phyloP scores from a whole-genome alignment of 2,329 filamentous ascomycete genomes.

The Beauveria sp. region DNA sequence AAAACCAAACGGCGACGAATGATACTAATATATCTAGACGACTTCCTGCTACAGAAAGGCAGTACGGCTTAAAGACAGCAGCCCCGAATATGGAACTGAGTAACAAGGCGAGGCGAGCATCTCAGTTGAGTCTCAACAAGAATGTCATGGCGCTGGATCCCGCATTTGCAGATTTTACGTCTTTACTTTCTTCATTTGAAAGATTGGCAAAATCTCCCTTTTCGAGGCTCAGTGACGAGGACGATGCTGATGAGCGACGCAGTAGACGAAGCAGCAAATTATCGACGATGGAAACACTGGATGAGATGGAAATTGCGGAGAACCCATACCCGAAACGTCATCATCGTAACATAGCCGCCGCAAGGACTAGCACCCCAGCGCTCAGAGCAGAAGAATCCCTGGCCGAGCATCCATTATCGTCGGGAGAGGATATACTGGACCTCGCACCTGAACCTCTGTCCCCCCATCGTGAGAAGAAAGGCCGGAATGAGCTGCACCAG shows the following conservation, averaged over 20 bases:
- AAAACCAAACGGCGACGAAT: constrained; percentile 5
- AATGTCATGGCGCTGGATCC: constrained; percentile 17
- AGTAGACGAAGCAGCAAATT: constrained; percentile 3
- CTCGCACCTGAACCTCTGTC: constrained; percentile 43
- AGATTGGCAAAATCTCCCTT: constrained; percentile 19
- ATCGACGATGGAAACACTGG: constrained; percentile 8
- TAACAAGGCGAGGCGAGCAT: constrained; percentile 1
- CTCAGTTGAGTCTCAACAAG: constrained; percentile 12
- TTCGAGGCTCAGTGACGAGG: constrained; percentile 15
- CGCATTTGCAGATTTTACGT: constrained; percentile 21
- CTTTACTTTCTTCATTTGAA: constrained; percentile 22
- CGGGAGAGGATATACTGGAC: constrained; percentile 22
- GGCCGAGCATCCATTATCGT: constrained; percentile 7
- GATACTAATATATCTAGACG: neutral
- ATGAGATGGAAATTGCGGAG: constrained; percentile 1
- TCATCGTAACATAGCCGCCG: constrained; percentile 3
- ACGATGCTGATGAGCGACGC: constrained; percentile 8
- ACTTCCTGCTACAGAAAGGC: constrained; percentile 3
- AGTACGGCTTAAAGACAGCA: neutral
- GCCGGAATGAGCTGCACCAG: constrained; percentile 38
- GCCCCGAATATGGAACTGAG: neutral
- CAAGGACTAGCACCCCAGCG: neutral
- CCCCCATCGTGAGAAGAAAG: constrained; percentile 34
- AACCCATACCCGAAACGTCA: constrained; percentile 8
- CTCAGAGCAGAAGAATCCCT: neutral